Base-by-base conservation (phyloP, 1,139 yeast genomes). In the Torulaspora globosa region DNA sequence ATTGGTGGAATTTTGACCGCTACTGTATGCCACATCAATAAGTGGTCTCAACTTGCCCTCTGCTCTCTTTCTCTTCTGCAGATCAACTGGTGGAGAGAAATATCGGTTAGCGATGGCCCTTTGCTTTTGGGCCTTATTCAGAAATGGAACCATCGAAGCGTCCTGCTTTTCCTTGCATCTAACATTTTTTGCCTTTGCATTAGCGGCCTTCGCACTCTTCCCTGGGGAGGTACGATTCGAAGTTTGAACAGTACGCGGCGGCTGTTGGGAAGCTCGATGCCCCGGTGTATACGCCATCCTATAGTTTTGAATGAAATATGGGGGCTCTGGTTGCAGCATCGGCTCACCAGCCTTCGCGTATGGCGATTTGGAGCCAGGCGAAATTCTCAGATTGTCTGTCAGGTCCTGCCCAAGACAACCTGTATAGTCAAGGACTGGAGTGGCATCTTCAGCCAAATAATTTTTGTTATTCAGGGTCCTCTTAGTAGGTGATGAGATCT, bases 1-100 rank as follows among this genome's bases (percentile, higher is more conserved):
- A 7, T 38, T 41, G 16, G 18, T 23, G 8, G 11, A 5, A 18
- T 38, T 44, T 11, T 41, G 39, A 11, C 43, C 21, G 5, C 29
- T 34, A 32, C 39, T 48, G 11, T 48, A 36, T 12, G 47, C 14
- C 11, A 43, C 48, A 19, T 49, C 46, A 18, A 54, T 52, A 10
- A 50, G 44, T 2, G 55, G 52, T 31, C 44, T 51, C 15, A 46
- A 32, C 19, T 44, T 54, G n/a, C 50, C 50, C 26, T 39, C 46
- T 2, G 34, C 36, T 6, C 38, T 36, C 35, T 34, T 41, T 11
- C 38, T 19, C 37, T 39, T 33, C 14, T 42, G 36, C 10, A 48
- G 38, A 26, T 48, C 48, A 14, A 44, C 19, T 12, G 48, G 45
- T 14, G 43, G 39, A 15, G 48, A 36, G 33, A 48, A 48, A 23